Base-by-base conservation (phyloP, 2,329 filamentous ascomycete species). In the Fusarium zealandicum region DNA sequence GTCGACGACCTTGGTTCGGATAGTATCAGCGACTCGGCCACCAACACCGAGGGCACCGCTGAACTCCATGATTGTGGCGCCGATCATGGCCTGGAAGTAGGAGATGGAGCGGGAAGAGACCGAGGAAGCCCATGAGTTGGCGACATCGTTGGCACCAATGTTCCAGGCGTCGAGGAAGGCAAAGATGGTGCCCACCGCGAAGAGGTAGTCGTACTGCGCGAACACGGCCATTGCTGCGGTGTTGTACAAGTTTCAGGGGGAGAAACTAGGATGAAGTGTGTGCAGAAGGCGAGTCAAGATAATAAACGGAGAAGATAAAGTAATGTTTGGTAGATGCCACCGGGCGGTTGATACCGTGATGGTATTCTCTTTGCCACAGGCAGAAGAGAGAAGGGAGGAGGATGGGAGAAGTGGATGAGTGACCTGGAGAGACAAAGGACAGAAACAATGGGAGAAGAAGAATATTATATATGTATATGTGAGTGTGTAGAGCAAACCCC, bases 81-180 rank as follows among this genome's bases (percentile, higher is more conserved):
- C 73, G 11, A 80, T 61, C 82, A 85, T 84, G 60, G 82, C 85
- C 70, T 87, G 84, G 46, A 81, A 57, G 69, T 86, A 82, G 14
- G 82, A 80, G 35, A 89, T 72, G 53, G 88, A 90, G 32, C 87
- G 79, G 4, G 88, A 90, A 2, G 86, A 88, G 53, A 90, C 88
- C 60, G 84, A 87, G 28, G 86, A 89, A n/a, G 87, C 87, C 84
- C 86, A 91, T 2, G 87, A 83, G 77, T 90, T 91, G 72, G 88
- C 88, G 54, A 90, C 87, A 87, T 90, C 88, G 74, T 86, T 68
- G 58, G 54, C 70, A 78, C 83, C 84, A 60, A 86, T 87, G 68
- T 87, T 88, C 82, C 82, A 88, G 46, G 84, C 84, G 69, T 88
- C 85, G 33, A 88, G 80, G 68, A 85, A 83, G 54, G 85, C 83